Percentiles rank a stretch among this genome's conserved stretches.
phyloP scores from a whole-genome alignment of 192 early-diverging fungal species.

The Coemansia reversa region DNA sequence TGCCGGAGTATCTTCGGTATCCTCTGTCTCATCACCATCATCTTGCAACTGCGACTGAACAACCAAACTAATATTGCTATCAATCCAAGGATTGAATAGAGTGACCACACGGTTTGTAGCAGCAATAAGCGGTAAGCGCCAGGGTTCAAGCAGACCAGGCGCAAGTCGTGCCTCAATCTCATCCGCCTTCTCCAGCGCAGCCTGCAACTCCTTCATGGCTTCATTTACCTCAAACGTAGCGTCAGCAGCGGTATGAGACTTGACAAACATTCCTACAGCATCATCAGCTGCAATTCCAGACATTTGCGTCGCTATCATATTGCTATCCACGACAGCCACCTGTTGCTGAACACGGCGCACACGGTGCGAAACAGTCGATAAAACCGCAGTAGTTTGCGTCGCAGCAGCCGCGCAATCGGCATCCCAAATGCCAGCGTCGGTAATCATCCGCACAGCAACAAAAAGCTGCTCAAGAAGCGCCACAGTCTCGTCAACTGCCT shows the following conservation, averaged over 20 bases:
- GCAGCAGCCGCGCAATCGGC: neutral
- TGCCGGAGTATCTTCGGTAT: neutral
- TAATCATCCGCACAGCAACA: constrained; percentile 9
- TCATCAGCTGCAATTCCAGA: constrained; percentile 2
- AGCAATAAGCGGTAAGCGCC: constrained; percentile 7
- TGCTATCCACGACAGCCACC: constrained; percentile 7
- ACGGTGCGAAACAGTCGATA: constrained; percentile 7
- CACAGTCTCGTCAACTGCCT: constrained; percentile 12
- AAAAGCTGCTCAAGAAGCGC: constrained; percentile 29
- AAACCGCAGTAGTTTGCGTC: constrained; percentile 2
- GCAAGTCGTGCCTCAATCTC: neutral
- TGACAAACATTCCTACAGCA: constrained; percentile 9
- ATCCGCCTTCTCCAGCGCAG: constrained; percentile 14
- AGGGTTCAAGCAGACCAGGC: constrained; percentile 5
- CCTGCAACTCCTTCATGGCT: neutral
- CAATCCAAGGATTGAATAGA: neutral
- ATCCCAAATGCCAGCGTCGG: constrained; percentile 33
- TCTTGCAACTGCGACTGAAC: no score
- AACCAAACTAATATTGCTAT: constrained; percentile 1
- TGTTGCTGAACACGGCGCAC: constrained; percentile 7
- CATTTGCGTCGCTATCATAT: constrained; percentile 7
- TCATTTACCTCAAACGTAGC: neutral
- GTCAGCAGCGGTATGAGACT: neutral
- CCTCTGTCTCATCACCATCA: no score
- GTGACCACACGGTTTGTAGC: neutral